Percentiles rank a stretch among this genome's conserved stretches.
phyloP scores from a whole-genome alignment of 192 early-diverging fungal species.

The Rhizophagus clarus region DNA sequence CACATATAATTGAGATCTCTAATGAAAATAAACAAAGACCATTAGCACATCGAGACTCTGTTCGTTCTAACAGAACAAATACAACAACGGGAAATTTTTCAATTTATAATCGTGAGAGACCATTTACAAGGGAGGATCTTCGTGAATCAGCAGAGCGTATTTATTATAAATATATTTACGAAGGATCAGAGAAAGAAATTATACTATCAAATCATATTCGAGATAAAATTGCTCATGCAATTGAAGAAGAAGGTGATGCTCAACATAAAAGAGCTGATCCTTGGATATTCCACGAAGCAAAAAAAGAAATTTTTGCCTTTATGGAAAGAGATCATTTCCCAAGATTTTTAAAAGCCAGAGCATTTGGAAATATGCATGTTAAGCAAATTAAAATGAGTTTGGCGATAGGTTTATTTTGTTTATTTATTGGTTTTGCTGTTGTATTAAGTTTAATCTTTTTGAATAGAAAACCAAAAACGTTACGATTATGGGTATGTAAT shows the following conservation, averaged over 20 bases:
- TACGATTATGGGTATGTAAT: constrained; percentile 54
- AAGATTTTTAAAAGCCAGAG: constrained; percentile 53
- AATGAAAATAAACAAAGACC: neutral
- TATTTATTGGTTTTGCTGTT: constrained; percentile 56
- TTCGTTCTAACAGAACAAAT: constrained; percentile 25
- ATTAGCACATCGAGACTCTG: constrained; percentile 27
- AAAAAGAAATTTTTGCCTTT: constrained; percentile 51
- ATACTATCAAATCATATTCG: constrained; percentile 46
- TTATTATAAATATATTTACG: constrained; percentile 54
- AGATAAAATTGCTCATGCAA: constrained; percentile 32
- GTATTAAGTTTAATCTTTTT: constrained; percentile 58
- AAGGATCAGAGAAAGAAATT: constrained; percentile 52
- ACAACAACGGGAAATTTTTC: constrained; percentile 25
- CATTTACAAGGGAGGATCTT: constrained; percentile 50
- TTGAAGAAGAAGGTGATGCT: constrained; percentile 31
- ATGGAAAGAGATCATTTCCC: constrained; percentile 60
- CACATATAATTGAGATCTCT: constrained; percentile 27
- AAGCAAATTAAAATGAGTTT: constrained; percentile 50
- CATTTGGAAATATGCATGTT: constrained; percentile 57
- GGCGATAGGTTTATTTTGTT: constrained; percentile 49
- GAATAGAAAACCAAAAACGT: constrained; percentile 41
- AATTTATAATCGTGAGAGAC: constrained; percentile 15
- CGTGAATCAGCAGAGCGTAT: constrained; percentile 57
- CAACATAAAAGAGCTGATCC: constrained; percentile 44
- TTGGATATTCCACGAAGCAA: constrained; percentile 56